Base-by-base conservation (phyloP, 306 rosid genomes). In the Trifolium fragiferum region DNA sequence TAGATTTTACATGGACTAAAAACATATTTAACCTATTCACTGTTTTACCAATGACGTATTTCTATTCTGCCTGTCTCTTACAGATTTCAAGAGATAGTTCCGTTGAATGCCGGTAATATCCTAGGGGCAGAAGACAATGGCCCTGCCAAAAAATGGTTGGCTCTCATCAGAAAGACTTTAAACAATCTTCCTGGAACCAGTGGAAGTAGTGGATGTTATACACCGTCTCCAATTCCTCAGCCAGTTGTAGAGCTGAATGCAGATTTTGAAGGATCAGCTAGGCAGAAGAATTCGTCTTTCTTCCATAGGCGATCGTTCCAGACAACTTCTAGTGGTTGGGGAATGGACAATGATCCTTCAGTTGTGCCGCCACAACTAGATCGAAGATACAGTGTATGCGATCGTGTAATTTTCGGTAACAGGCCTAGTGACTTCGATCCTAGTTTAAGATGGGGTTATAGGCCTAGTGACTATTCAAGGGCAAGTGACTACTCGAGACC, bases 81-180 rank as follows among this genome's bases (percentile, higher is more conserved):
- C 90, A 95, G 99, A 54, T 95, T 95, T 86, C 99, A 95, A 78
- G 99, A 95, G 87, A 90, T 95, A 75, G 99, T 95, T 82, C 99
- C 99, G 18, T 87, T 95, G 85, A 95, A 92, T 88, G 99, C 99
- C 74, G 97, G 99, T 66, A 95, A 95, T 68, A 84, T 95, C 76
- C 86, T 95, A 10, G 99, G 98, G 2, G 90, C 99, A 41, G 99
- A 95, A 80, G 99, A 95, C 90, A 95, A 90, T 72, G 99, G 99
- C 79, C 99, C 99, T 40, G 99, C 99, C 64, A 95, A 95, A 82
- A 95, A 95, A 76, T 95, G 99, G 99, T 68, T 85, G 85, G 88
- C 99, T 82, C 93, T 95, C 53, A 95, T 95, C 43, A 85, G 98
- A 61, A 95, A 84, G 78, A 87, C 97, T 47, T 88, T 95, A 32